Conservation (phyloP, 768 basidiomycete species). For the Termitomyces eurrhizus region DNA sequence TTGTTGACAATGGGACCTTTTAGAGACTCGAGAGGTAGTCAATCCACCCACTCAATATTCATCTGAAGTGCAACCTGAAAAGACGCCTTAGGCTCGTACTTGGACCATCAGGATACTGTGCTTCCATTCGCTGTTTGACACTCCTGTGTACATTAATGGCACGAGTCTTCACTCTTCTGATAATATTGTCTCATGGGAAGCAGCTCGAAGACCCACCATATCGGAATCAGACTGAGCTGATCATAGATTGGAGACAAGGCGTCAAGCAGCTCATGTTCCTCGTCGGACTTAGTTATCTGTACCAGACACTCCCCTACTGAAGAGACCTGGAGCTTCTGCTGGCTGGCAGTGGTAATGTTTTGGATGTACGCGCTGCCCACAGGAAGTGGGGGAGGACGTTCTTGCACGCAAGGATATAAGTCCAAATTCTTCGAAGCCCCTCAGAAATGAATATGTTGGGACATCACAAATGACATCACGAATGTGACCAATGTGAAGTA, state of each 20-base stretch:
- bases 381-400: constrained; percentile 24
- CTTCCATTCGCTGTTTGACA: constrained; percentile 52
- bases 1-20: no score
- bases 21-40: not conserved
- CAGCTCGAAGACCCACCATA: constrained; percentile 72
- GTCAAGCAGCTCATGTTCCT: constrained; percentile 62
- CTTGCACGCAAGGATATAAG: constrained; percentile 41
- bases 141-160: constrained; percentile 48
- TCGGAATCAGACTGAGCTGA: constrained; percentile 39
- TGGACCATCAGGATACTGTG: constrained; percentile 34
- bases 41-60: constrained; percentile 17
- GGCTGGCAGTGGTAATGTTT: no score
- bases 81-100: constrained; percentile 22
- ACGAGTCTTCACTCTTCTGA: constrained; percentile 30
- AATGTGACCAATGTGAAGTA: no score
- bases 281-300: constrained; percentile 36
- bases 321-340: no score
- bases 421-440: constrained; percentile 41
- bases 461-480: no score
- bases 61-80: constrained; percentile 9
- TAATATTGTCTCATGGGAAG: constrained; percentile 40
- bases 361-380: no score
- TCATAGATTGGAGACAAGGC: constrained; percentile 56
- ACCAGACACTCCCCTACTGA: constrained; percentile 5
- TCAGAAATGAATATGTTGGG: constrained; percentile 22